These are phyloP conservation scores for Pseudophaeomoniella oleicola DNA, from an alignment of 2,329 filamentous ascomycete species.

Conservation along the genomic window DNA sequence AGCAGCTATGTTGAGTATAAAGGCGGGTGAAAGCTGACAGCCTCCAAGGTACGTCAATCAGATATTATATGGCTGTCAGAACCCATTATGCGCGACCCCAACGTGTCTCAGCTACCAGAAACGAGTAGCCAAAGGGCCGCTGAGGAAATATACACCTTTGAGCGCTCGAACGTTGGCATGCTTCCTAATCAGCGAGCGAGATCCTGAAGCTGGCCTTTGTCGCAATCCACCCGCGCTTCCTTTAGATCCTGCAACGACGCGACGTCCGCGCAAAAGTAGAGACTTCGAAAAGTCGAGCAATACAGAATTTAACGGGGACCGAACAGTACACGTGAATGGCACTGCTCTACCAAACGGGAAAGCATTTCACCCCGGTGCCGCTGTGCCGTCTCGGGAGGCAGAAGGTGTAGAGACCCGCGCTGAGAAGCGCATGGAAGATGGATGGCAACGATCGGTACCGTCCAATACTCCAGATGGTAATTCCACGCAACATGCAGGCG, in stretches of 20 bases:
- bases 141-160: conserved; percentile 64
- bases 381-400: too few species aligned
- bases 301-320: not conserved
- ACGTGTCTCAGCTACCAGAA: conserved; percentile 71
- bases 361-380: too few species aligned
- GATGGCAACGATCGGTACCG: not conserved
- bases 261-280: not conserved
- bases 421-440: not conserved
- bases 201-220: conserved; percentile 59
- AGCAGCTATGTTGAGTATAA: not conserved
- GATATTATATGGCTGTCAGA: conserved; percentile 67
- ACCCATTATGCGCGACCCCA: conserved; percentile 51
- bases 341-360: too few species aligned
- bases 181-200: conserved; percentile 62
- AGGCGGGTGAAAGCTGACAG: not conserved
- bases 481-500: conserved; percentile 11
- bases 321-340: not conserved
- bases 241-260: conserved; percentile 11
- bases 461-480: not conserved
- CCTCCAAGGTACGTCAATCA: conserved; percentile 60
- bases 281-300: not conserved
- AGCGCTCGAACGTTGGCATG: conserved; percentile 71
- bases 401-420: not conserved
- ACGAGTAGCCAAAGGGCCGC: conserved; percentile 51
- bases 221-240: conserved; percentile 23